Base-by-base conservation (phyloP, 1,284 basidiomycete genomes). In the Sanghuangporus sanghuang region DNA sequence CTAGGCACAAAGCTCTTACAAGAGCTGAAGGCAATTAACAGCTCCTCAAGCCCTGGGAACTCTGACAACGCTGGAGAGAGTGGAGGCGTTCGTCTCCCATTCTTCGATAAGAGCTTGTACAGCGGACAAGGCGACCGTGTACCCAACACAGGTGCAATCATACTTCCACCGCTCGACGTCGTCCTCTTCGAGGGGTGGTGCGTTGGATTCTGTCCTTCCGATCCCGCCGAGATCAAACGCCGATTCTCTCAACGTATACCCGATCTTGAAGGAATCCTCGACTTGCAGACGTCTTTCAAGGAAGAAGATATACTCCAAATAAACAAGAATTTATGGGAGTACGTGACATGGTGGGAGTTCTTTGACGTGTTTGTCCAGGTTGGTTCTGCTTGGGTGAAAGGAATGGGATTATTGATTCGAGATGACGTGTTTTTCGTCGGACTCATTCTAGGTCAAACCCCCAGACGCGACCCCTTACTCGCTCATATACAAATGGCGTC, bases 111-210 rank as follows among this genome's bases (percentile, higher is more conserved):
- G 78, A 90, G 89, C 67, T 73, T 89, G 46, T 85, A 84, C 69
- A 74, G 75, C 46, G 95, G 95, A 0, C 81, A 91, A 73, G 96
- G 96, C 0, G 96, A 98, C 73, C 85, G 96, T 6, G 73, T 85
- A 7, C 44, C 79, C 6, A 77, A 79, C 39, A 75, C 71, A 66
- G 80, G 75, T 42, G 70, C 70, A 2, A 64, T 77, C 2, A 75
- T 87, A 7, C 68, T 73, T 0, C 75, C 81, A 1, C 83, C 85
- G 0, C 71, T 96, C 2, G 92, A 96, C 71, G 77, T 98, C n/a
- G 88, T 98, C 55, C 81, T 98, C 53, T 79, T 98, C 56, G 93
- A 95, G 74, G 92, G 90, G 7, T 92, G 91, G 90, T 91, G 86
- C 73, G 83, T 88, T 6, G 90, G 90, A 1, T 93, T 93, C 69